Base-by-base conservation (phyloP, 2,329 filamentous ascomycete species). In the Nemania diffusa region DNA sequence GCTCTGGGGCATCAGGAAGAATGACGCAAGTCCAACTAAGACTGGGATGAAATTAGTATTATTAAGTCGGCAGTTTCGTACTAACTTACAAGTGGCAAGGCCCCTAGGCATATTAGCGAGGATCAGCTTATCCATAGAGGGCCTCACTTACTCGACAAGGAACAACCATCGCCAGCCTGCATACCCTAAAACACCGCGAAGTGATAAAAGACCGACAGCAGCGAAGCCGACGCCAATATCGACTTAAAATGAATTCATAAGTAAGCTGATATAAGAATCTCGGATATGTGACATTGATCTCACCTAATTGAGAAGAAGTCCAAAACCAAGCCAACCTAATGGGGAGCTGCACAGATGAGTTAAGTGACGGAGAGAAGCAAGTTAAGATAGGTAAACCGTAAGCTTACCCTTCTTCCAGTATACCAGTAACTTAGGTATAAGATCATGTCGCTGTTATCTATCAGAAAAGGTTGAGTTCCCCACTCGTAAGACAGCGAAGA, bases 341-440 rank as follows among this genome's bases (percentile, higher is more conserved):
- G 0, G 90, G 89, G 1, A 92, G 82, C 76, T 92, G 20, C 1
- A 2, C 22, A 58, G 27, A 56, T 74, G 6, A 73, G 67, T 40
- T 15, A 57, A 22, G n/a, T 17, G 24, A 50, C 51, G 27, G 22
- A 4, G 11, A 60, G 26, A 64, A 29, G 37, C 26, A 44, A 51
- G 51, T 34, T 34, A 27, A 56, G 32, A 52, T 32, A 3, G 46
- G n/a, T n/a, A n/a, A n/a, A n/a, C n/a, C n/a, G 48, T 44, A 34
- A 8, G 59, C 75, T 68, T 42, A 79, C 77, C 85, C 65, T 83
- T 70, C 50, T 84, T 1, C 87, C 85, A 11, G 86, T 92, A 78
- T 92, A 93, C 79, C 89, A 93, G 76, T 92, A 92, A 29, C 85
- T 88, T 1, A 92, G 81, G 74, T 91, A 92, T 0, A 90, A 79